These are phyloP conservation scores for Amanita polypyramis DNA, from an alignment of 768 basidiomycete species.

Conservation along the genomic window DNA sequence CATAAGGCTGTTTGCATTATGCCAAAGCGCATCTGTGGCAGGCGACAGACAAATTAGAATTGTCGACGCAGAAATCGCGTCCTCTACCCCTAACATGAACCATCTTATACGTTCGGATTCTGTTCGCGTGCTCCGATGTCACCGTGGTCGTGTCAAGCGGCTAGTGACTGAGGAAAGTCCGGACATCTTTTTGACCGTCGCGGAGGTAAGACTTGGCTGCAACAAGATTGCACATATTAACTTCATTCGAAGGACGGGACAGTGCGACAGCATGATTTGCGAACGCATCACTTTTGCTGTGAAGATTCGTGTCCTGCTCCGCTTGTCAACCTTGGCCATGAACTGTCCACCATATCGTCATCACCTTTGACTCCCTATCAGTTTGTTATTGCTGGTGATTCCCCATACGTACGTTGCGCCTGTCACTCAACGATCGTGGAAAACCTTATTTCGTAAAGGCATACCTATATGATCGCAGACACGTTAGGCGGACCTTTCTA, in stretches of 20 bases:
- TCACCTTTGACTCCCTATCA: constrained; percentile 77
- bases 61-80: constrained; percentile 50
- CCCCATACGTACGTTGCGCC: constrained; percentile 49
- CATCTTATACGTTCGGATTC: constrained; percentile 38
- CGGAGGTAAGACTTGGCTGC: constrained; percentile 40
- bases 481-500: constrained; percentile 46
- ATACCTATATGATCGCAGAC: constrained; percentile 76
- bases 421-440: not conserved
- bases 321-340: constrained; percentile 51
- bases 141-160: constrained; percentile 62
- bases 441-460: constrained; percentile 32
- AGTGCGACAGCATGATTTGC: constrained; percentile 81
- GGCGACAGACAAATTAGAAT: constrained; percentile 70
- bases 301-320: constrained; percentile 54
- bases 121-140: constrained; percentile 55
- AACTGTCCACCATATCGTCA: constrained; percentile 63
- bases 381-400: constrained; percentile 77
- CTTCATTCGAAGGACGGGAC: constrained; percentile 56
- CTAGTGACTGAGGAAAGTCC: constrained; percentile 74
- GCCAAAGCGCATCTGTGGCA: constrained; percentile 55
- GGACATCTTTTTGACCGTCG: constrained; percentile 66
- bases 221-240: not conserved
- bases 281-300: constrained; percentile 57
- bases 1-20: not conserved
- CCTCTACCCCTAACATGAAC: constrained; percentile 22